phyloP scores from a whole-genome alignment of 2,329 filamentous ascomycete species.

The Pezicula carpinea region DNA sequence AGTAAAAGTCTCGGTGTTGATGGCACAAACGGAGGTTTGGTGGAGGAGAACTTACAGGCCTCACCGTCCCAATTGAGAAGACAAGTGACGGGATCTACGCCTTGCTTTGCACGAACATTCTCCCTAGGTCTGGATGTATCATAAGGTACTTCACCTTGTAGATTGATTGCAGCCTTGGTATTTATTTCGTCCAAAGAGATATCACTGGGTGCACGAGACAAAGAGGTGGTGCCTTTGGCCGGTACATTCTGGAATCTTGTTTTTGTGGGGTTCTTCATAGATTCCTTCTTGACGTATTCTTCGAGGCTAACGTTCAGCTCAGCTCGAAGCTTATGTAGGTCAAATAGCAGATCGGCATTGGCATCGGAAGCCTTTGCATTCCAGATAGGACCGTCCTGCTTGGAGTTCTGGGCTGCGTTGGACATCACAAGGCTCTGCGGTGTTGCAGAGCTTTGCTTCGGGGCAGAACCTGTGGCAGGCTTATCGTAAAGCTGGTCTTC shows the following conservation, averaged over 20 bases:
- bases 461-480: too few species aligned
- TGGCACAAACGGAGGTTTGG: not conserved
- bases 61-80: constrained; percentile 21
- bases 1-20: not conserved
- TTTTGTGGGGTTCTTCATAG: too few species aligned
- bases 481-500: too few species aligned
- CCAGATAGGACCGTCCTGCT: too few species aligned
- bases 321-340: too few species aligned
- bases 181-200: constrained; percentile 9
- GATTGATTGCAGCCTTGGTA: constrained; percentile 5
- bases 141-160: not conserved
- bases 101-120: constrained; percentile 17
- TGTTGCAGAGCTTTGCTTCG: too few species aligned
- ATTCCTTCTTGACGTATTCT: too few species aligned
- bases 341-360: too few species aligned
- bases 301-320: too few species aligned
- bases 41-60: constrained; percentile 12
- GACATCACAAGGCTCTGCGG: not conserved
- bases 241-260: too few species aligned
- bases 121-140: constrained; percentile 2
- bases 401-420: not conserved
- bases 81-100: constrained; percentile 10
- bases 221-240: too few species aligned
- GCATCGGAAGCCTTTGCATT: too few species aligned
- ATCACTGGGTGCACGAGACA: not conserved